Evolutionary conservation across 139 green algal genomes (phyloP), one percentile per base, ranked within the genome.

Genomic region (Closterium sp.): DNA sequence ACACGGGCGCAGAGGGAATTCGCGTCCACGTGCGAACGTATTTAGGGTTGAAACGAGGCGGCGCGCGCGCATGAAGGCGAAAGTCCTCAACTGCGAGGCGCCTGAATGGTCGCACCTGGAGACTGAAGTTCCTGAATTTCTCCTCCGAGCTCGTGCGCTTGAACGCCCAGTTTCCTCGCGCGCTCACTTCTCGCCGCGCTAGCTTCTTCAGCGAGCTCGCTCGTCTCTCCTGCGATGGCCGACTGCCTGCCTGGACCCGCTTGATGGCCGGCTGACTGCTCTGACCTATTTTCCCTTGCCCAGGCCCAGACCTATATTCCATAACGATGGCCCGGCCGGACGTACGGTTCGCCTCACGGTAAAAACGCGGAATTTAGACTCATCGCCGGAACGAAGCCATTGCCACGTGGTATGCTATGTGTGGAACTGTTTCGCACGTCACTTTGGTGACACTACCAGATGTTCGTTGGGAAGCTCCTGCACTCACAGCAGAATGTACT

Each of bases 91-190:
- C 84, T 94, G 38, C 38, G 38, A 50, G 38, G 38, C 38, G 38
- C 38, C 38, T 50, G 4, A 50, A 50, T 0, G 38, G 38, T 50
- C 38, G 38, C 62, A 95, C 92, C 92, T 88, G 70, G 9, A 95
- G 86, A 9, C 30, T 28, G 90, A 94, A 87, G 90, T 95, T 95
- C 24, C 86, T 24, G 32, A 95, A 95, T 34, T 94, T 95, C 38
- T 95, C 90, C 30, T 93, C 28, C 29, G 90, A 34, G 42, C 34
- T 94, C 19, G 21, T 88, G 24, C 79, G 50, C 27, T 91, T 95
- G 86, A 95, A 94, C 17, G 19, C n/a, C n/a, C 38, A 90, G 89
- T 95, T 95, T 10, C 87, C 92, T 31, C 62, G 1, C 73, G 28
- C 19, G 38, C 31, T 88, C 24, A 95, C 85, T 85, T 95, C 92